Base-by-base conservation (phyloP, 371 early-diverging fungal species). In the Mucor sp. region DNA sequence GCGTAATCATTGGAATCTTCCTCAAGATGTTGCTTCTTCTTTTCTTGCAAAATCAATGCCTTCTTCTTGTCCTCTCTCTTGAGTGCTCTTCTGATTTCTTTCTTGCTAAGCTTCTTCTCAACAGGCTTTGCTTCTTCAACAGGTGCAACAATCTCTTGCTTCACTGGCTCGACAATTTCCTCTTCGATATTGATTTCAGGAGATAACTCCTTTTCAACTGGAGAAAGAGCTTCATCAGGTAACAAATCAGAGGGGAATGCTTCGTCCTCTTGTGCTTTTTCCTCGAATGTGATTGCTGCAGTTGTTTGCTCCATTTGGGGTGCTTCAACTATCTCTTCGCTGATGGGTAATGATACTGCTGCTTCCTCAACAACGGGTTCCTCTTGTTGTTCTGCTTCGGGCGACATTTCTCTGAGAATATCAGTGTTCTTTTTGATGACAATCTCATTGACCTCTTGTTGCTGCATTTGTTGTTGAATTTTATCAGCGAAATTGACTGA, bases 1-100 rank as follows among this genome's bases (percentile, higher is more conserved):
- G 80, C 71, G 60, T 75, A 82, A 39, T 78, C 74, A 17, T 66
- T 53, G 0, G 63, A 47, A 35, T 62, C 67, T 58, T 70, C 67
- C 7, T 61, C 56, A 15, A 58, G 35, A 48, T 37, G 30, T 6
- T n/a, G 27, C 23, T 65, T 62, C 23, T 61, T 70, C 17, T 47
- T 63, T 19, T 63, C 63, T 53, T 62, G 19, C 1, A 41, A 21
- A 53, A 53, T 17, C 4, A 57, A 32, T 0, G 62, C 50, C n/a
- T 55, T 50, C 48, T 57, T 57, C 23, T 27, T 62, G 21, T 67
- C 35, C 23, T 50, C 50, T 50, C 50, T 50, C 50, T 50, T 50
- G 50, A 50, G 50, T 11, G 50, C 50, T 55, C 4, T 23, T 35
- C 23, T 19, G 14, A 23, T 32, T 62, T 62, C 62, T 50, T 60